Evolutionary conservation across 2,329 filamentous ascomycete species (phyloP), one percentile per base, ranked within the genome.

Genomic region (Myrmaecium sp.): DNA sequence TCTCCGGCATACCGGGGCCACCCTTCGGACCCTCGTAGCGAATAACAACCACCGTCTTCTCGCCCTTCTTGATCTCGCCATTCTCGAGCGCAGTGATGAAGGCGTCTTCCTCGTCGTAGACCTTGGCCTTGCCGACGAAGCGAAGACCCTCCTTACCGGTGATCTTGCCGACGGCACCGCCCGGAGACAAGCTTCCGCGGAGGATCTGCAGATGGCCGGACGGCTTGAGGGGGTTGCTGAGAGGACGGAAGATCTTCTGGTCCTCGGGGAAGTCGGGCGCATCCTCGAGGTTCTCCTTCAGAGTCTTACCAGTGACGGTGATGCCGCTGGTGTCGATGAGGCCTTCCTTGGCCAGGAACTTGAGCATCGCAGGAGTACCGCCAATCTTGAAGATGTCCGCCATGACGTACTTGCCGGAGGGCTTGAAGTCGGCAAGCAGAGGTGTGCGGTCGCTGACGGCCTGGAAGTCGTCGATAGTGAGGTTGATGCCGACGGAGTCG

Each of bases 21-120:
- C 74, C 74, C 51, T 76, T 78, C 20, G 74, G 74, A 2, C 74
- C 74, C 41, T 75, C 72, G 47, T 79, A 80, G 23, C 75, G 69
- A 49, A 81, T 79, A 27, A 81, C 69, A 16, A 80, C 73, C 21
- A 81, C 75, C 1, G 70, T 77, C 55, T 80, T 81, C 44, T 81
- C 74, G 28, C 73, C 73, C 57, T 77, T 76, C 48, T 73, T 76
- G 48, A 80, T 69, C 36, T 74, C 69, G 13, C 69, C 69, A 19
- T 55, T 54, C 49, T 80, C 74, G 15, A 81, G 63, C 2, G 74
- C 71, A 17, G 56, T 46, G 39, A 79, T 70, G 53, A 81, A 78
- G 33, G 64, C 59, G 36, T 79, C 72, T 48, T 81, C 75, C 12
- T 60, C 61, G 42, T 81, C 69, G 47, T 73, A 81, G 38, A 74